Base-by-base conservation (phyloP, 371 early-diverging fungal species). In the Lichtheimia ramosa region DNA sequence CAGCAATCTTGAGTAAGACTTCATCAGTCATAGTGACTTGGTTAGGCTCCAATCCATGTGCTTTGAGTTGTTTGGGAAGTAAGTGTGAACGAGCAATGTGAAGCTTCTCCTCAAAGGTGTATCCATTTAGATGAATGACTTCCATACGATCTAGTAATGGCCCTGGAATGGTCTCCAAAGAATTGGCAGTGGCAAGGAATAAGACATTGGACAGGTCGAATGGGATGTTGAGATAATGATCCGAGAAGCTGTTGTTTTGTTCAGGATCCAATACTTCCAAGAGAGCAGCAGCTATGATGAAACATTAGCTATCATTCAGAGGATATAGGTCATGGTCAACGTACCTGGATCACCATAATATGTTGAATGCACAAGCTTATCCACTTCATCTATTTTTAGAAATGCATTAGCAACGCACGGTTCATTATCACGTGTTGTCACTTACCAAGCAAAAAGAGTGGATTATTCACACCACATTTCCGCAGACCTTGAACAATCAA, bases 111-210 rank as follows among this genome's bases (percentile, higher is more conserved):
- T 90, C 89, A 64, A 89, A 83, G 1, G 94, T 93, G 71, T 95
- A 95, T 13, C 93, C 93, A 23, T 91, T 86, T 18, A 95, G 65
- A 15, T 83, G 81, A 49, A 95, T 90, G 13, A 93, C 66, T 65
- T 93, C 94, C 94, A 94, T 94, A 34, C 96, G 85, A 68, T 95
- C 96, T 23, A 92, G 62, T 10, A 95, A 67, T 3, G 96, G 92
- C 1, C 82, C 83, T 0, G 94, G 90, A 24, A 94, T 92, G 0
- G 87, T 89, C 5, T 90, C 91, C 0, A 85, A 60, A 25, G 84
- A 83, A 63, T 95, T 95, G 52, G 94, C 93, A 1, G 96, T 95
- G 14, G 92, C 92, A 63, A 95, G 91, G 59, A 94, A 95, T 0
- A 94, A 65, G 2, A 92, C 84, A 27, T 89, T 86, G 43, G 91